Conservation (phyloP, 306 rosid genomes). For the Lotus japonicus region DNA sequence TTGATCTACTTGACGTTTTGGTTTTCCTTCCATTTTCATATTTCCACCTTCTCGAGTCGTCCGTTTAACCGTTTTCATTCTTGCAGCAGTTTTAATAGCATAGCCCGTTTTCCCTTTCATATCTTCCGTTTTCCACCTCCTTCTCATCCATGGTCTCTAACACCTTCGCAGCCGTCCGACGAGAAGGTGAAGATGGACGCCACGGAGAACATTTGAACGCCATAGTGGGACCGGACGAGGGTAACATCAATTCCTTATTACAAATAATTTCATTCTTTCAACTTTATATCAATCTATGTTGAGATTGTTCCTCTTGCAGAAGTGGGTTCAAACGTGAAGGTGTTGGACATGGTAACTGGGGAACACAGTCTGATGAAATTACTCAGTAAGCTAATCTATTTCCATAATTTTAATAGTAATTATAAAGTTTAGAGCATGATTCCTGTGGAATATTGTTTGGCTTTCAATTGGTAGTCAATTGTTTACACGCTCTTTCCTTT, state of each 20-base stretch:
- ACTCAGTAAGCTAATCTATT: slow-evolving; percentile 38
- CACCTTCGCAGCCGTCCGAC: no score
- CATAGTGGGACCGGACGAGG: slow-evolving; percentile 85
- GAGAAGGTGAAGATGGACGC: slow-evolving; percentile 67
- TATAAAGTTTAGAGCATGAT: not conserved
- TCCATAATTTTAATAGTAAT: not conserved
- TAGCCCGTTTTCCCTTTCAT: no score
- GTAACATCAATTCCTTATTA: slow-evolving; percentile 19
- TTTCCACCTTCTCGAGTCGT: no score
- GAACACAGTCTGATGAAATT: slow-evolving; percentile 65
- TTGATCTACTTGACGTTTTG: no score
- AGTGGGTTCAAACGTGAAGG: slow-evolving; percentile 75
- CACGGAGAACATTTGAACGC: slow-evolving; percentile 77
- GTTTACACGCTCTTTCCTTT: no score
- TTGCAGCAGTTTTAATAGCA: no score
- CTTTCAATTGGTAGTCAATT: no score
- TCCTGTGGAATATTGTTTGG: no score
- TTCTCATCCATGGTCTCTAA: no score
- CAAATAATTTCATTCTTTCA: not conserved
- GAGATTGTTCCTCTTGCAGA: slow-evolving; percentile 34
- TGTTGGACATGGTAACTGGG: slow-evolving; percentile 92
- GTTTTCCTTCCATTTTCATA: no score
- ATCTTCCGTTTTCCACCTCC: no score
- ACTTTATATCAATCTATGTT: not conserved
- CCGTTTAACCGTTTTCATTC: no score